Base-by-base conservation (phyloP, 371 early-diverging fungal genomes). In the Synchytrium microbalum region DNA sequence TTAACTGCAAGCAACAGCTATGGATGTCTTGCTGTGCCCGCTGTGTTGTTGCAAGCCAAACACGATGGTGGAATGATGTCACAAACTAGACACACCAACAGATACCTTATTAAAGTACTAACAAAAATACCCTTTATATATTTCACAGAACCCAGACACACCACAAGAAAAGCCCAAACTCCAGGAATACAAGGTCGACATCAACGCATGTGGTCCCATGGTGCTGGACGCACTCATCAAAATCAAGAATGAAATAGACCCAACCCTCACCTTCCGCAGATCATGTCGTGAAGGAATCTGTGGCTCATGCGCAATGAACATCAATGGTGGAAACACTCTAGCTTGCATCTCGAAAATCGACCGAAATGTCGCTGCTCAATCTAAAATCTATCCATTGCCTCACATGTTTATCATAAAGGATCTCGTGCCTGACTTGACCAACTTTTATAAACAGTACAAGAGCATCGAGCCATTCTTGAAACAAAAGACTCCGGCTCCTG, bases 301-400 rank as follows among this genome's bases (percentile, higher is more conserved):
- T 75, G 97, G 97, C 55, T 92, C 92, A 52, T 95, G 97, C 72
- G 91, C 97, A 61, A 94, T 96, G 95, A 96, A 96, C 84, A 93
- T 95, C 72, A 85, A 87, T 70, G 97, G 97, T 61, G 79, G 81
- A 25, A 96, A 96, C 81, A 93, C 94, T 13, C 80, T 96, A 38
- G 97, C 97, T 28, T 96, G 95, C 80, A 84, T 92, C 60, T 80
- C 86, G 70, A 86, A 89, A 61, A 92, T 97, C 67, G 86, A 92
- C 65, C 79, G 83, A 29, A 83, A 86, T 71, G 78, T 74, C 33
- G 67, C 73, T 63, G 84, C 83, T 79, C 70, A 83, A 54, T 68
- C 79, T 72, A 92, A 91, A 83, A 88, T 96, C 72, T 95, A 95
- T 80, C 97, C 97, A 57, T 82, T 97, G 71, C 97, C 97, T 61